Conservation (phyloP, 345 rosid genomes). For the Salix udensis region DNA sequence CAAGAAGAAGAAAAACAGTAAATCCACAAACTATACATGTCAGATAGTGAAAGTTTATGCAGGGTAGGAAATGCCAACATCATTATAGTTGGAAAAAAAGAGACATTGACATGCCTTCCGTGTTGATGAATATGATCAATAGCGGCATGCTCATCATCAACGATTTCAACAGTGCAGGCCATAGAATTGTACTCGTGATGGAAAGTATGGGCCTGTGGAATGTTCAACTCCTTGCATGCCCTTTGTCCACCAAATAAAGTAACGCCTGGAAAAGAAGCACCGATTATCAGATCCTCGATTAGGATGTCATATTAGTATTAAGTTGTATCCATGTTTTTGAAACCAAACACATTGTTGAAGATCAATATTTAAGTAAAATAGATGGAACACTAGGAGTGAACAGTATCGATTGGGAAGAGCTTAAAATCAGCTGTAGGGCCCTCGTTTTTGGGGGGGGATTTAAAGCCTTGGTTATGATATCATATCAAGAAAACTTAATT, state of each 20-base stretch:
- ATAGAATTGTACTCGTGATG: slow-evolving; percentile 79
- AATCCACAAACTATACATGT: background rate
- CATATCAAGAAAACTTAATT: background rate
- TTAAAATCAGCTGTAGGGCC: background rate
- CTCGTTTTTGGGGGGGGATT: background rate
- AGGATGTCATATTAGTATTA: background rate
- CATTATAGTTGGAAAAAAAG: background rate
- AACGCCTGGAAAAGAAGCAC: slow-evolving; percentile 52
- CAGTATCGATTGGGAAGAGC: background rate
- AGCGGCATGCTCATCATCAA: slow-evolving; percentile 75
- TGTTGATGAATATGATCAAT: slow-evolving; percentile 81
- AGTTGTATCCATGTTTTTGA: background rate
- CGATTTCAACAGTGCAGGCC: slow-evolving; percentile 90
- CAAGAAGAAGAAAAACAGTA: slow-evolving; percentile 5
- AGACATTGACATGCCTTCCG: slow-evolving; percentile 60
- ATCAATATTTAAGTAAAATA: background rate
- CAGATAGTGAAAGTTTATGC: background rate
- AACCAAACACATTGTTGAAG: background rate
- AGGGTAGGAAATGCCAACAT: background rate
- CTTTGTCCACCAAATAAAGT: slow-evolving; percentile 74
- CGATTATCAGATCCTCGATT: background rate
- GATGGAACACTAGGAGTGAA: too few species aligned
- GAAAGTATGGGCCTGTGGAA: slow-evolving; percentile 58
- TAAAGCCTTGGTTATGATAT: background rate
- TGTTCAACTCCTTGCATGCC: slow-evolving; percentile 51